Conservation (phyloP, 148 eudicot species). For the Rhododendron mucronatum region DNA sequence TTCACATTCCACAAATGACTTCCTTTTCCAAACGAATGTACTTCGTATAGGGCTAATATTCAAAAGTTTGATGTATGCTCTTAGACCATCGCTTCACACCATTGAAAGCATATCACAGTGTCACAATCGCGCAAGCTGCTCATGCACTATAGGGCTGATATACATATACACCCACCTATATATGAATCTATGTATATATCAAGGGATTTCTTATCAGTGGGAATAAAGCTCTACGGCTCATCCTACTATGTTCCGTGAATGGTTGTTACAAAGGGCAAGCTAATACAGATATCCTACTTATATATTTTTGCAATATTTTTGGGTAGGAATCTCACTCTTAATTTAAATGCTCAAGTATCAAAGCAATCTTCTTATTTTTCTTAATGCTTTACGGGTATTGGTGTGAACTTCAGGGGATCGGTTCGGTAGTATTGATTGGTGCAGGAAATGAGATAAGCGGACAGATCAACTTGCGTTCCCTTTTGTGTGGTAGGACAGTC, state of each 20-base stretch:
- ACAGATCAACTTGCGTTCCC: conserved; percentile 17
- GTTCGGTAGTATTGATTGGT: conserved; percentile 30
- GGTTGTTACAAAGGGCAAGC: not conserved
- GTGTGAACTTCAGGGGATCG: conserved; percentile 30
- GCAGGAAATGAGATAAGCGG: conserved; percentile 16
- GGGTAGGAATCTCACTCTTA: not conserved
- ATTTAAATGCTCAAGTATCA: too few species aligned
- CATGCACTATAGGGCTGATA: not conserved
- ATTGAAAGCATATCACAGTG: not conserved
- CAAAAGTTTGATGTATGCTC: not conserved
- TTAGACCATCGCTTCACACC: too few species aligned
- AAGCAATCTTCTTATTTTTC: not conserved
- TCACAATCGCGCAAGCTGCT: not conserved
- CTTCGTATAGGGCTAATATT: not conserved
- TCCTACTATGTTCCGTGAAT: not conserved
- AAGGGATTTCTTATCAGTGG: not conserved
- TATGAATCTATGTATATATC: not conserved
- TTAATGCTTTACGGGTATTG: not conserved
- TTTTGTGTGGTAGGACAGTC: conserved; percentile 32
- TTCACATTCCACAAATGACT: not conserved
- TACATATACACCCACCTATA: not conserved
- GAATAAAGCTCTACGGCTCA: not conserved
- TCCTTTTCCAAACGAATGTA: not conserved
- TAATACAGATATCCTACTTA: not conserved
- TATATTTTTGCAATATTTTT: not conserved